Conservation (phyloP, 305 asterid species). For the Fraxinus paxiana region DNA sequence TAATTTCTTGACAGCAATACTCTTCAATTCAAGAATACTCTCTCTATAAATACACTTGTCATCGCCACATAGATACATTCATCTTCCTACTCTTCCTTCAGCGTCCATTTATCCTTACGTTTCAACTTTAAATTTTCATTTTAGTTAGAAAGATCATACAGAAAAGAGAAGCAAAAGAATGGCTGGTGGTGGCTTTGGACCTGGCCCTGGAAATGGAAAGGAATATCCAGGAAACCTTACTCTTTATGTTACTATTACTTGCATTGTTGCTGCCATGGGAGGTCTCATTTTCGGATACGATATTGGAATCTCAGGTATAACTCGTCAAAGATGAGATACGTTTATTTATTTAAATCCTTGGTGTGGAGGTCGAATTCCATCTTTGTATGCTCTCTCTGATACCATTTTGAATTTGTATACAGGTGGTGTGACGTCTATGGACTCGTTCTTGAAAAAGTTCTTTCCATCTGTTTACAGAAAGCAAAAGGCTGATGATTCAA, state of each 20-base stretch:
- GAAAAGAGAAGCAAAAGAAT: neutral
- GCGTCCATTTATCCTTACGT: neutral
- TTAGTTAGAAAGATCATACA: neutral
- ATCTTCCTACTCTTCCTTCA: neutral
- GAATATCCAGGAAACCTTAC: constrained; percentile 32
- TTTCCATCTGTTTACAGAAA: constrained; percentile 32
- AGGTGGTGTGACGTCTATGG: constrained; percentile 33
- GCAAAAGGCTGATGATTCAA: constrained; percentile 25
- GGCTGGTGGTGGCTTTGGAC: constrained; percentile 25
- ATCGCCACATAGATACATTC: neutral
- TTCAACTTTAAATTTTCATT: neutral
- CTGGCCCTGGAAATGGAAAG: constrained; percentile 21
- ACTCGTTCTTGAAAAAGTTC: constrained; percentile 19
- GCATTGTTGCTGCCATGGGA: constrained; percentile 34
- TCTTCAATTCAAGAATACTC: neutral
- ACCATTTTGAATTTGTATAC: neutral
- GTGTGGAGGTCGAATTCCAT: neutral
- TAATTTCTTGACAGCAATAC: neutral
- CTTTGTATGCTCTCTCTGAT: neutral
- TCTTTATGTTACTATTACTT: constrained; percentile 23
- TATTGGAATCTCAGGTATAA: constrained; percentile 30
- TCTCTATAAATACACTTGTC: neutral
- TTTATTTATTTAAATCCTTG: neutral
- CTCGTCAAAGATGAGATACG: neutral
- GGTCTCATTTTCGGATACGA: constrained; percentile 36